Evolutionary conservation across 306 rosid genomes (phyloP), one percentile per base, ranked within the genome.

Genomic region (Rosa lucieae): DNA sequence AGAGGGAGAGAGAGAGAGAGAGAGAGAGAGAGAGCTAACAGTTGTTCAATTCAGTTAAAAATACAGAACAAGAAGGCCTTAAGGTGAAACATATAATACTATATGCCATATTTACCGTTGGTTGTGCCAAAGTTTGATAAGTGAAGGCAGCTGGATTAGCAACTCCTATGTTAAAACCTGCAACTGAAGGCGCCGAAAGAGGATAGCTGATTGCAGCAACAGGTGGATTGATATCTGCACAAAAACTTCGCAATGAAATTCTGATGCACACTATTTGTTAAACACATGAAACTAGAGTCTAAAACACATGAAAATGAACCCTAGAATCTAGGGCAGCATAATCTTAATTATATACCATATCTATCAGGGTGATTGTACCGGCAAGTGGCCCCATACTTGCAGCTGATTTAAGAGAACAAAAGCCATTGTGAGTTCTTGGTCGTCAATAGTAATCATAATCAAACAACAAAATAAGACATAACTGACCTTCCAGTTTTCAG

Each of bases 301-400:
- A 49, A 10, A n/a, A 66, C 29, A 68, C 3, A 18, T 15, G 48
- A 37, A 47, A 74, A 77, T 62, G 46, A 78, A 79, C 75, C 72
- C 35, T 70, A 78, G 58, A 81, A 75, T 47, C 44, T 79, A 52
- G 46, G 82, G 82, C 40, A 83, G 51, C 78, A 80, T 75, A 82
- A 47, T 67, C 39, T 66, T 72, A 83, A 26, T 21, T 89, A 72
- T 91, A 72, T 91, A 95, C 99, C 97, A 77, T 67, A 84, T 76
- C 91, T 80, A 81, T 91, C 99, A 10, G 99, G 99, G 88, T 95
- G 99, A 85, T 83, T 92, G 92, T 95, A 95, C 84, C 99, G 97
- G 82, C 99, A 95, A 73, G 85, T 85, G 79, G 84, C 78, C 78
- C 99, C 98, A 74, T 90, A 95, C 88, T 95, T 95, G 94, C 99